Conservation (phyloP, 352 stramenopile species). For the Chrysophaeum taylorii region DNA sequence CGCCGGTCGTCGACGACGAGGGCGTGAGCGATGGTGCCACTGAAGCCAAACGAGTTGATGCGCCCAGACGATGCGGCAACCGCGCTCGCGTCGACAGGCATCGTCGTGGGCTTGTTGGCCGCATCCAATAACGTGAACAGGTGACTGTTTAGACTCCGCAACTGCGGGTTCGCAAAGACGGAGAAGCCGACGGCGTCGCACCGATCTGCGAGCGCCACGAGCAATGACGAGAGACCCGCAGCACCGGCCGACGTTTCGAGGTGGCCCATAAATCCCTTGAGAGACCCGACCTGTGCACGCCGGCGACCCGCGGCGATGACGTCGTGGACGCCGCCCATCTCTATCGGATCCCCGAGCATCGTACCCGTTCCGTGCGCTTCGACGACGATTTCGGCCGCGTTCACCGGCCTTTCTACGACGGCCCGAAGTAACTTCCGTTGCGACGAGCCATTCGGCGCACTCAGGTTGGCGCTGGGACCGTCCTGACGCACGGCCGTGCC, state of each 20-base stretch:
- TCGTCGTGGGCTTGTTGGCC: too few species aligned
- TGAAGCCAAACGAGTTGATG: too few species aligned
- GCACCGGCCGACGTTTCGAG: neutral
- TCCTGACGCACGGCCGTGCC: neutral
- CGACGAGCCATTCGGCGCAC: neutral
- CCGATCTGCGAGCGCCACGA: neutral
- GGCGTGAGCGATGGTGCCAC: too few species aligned
- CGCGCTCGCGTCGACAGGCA: too few species aligned
- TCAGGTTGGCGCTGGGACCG: neutral
- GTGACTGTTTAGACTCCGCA: neutral
- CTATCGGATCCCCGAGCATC: neutral
- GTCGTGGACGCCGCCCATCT: neutral
- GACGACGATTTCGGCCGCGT: neutral
- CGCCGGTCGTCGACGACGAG: too few species aligned
- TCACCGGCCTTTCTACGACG: neutral
- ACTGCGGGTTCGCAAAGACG: neutral
- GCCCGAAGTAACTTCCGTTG: neutral
- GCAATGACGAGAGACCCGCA: neutral
- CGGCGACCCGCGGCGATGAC: neutral
- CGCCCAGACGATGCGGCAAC: too few species aligned
- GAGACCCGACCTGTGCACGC: neutral
- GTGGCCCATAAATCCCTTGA: neutral
- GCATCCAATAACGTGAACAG: neutral
- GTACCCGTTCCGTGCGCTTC: neutral
- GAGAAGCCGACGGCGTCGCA: neutral